Evolutionary conservation across 176 grass and related monocot species (phyloP).

Genomic region (Zoysia pacifica): DNA sequence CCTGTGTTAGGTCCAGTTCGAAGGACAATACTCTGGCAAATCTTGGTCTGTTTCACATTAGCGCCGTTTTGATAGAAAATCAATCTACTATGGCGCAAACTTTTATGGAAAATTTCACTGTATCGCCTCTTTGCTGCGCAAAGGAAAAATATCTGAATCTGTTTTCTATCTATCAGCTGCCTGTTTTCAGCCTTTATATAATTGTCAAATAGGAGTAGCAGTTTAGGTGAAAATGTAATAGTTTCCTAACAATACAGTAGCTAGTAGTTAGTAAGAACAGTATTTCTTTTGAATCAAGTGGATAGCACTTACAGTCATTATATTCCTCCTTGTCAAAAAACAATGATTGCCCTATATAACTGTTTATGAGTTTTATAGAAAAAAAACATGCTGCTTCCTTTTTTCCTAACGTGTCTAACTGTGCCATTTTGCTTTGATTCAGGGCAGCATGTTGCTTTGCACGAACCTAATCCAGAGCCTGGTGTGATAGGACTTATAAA

Average conservation of each 20-base stretch:
- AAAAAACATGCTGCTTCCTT: no score
- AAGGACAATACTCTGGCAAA: background rate
- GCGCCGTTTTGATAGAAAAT: constrained; percentile 13
- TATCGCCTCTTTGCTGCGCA: constrained; percentile 18
- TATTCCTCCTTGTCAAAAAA: no score
- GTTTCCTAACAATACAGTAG: no score
- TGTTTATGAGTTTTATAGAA: no score
- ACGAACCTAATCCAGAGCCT: constrained; percentile 75
- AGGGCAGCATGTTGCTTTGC: constrained; percentile 93
- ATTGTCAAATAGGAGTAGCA: no score
- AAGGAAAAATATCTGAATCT: constrained; percentile 1
- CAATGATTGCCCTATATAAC: no score
- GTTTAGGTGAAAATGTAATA: no score
- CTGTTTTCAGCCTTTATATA: background rate
- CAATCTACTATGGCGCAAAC: background rate
- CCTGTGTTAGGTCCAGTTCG: background rate
- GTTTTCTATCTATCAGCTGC: constrained; percentile 9
- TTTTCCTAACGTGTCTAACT: background rate
- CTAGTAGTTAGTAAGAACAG: no score
- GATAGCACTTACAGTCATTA: no score
- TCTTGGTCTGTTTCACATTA: constrained; percentile 7
- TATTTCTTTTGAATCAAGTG: no score
- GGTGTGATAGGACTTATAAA: constrained; percentile 86
- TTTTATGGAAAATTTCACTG: constrained; percentile 4
- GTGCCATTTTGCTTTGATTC: constrained; percentile 42